Percentiles rank a stretch among this genome's conserved stretches.
These are phyloP conservation scores for Ligustrum vulgare DNA, from an alignment of 257 asterid species.

Conservation along the genomic window DNA sequence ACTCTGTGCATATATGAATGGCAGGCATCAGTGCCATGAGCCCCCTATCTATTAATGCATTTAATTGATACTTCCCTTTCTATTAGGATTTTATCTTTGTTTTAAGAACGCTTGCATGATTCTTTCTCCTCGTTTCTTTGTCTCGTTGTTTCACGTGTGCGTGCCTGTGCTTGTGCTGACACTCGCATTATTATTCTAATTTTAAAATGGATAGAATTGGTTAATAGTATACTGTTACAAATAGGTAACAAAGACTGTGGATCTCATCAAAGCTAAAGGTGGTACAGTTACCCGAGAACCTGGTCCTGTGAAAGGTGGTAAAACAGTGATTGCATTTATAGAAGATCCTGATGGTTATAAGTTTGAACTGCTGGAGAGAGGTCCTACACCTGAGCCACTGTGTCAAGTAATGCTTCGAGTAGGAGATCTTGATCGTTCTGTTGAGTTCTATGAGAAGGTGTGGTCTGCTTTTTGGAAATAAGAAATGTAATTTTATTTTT, in stretches of 20 bases:
- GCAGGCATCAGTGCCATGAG: conserved; percentile 2
- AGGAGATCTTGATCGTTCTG: conserved; percentile 91
- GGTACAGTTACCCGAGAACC: conserved; percentile 97
- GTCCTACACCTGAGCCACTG: conserved; percentile 94
- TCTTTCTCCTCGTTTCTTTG: neutral
- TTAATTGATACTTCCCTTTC: neutral
- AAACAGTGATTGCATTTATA: conserved; percentile 85
- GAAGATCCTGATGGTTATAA: conserved; percentile 99
- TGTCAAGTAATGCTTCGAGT: conserved; percentile 99
- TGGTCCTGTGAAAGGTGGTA: conserved; percentile 98
- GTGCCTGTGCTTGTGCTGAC: neutral
- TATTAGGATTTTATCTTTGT: neutral
- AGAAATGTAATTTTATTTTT: neutral
- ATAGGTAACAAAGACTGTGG: conserved; percentile 86
- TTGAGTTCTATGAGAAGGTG: conserved; percentile 88
- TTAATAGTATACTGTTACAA: conserved; percentile 7
- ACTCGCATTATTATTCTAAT: neutral
- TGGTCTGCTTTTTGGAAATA: conserved; percentile 12
- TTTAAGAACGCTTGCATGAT: neutral
- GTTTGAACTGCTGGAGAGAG: conserved; percentile 95
- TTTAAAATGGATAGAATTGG: neutral
- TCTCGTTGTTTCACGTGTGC: neutral
- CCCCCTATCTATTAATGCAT: neutral
- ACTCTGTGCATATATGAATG: neutral
- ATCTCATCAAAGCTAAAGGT: conserved; percentile 90